Conservation (phyloP, 139 green algal species). For the Protoeuglena noctilucae region DNA sequence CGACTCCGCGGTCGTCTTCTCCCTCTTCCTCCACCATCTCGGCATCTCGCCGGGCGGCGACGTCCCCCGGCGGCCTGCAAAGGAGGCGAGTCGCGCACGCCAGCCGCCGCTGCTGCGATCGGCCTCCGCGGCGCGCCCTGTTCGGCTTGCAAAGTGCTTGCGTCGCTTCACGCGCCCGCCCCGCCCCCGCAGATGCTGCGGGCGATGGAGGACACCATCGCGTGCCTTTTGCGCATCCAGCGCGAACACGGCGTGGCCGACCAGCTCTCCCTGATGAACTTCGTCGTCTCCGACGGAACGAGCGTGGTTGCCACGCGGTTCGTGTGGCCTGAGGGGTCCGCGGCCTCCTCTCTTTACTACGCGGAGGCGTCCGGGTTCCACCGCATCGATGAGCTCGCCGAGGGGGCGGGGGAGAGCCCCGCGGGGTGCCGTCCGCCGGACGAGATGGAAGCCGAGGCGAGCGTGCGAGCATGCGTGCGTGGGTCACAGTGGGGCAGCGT, state of each 20-base stretch:
- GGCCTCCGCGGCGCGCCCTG: too few relatives aligned
- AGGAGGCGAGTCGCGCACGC: too few relatives aligned
- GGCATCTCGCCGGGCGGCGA: too few relatives aligned
- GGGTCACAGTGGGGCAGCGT: too few relatives aligned
- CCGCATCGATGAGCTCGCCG: conserved; percentile 4
- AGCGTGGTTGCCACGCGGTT: conserved; percentile 76
- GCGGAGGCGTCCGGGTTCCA: conserved; percentile 42
- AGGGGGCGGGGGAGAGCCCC: too few relatives aligned
- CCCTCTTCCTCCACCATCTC: conserved; percentile 80
- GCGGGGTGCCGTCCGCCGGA: too few relatives aligned
- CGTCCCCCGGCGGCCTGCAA: too few relatives aligned
- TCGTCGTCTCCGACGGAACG: conserved; percentile 66
- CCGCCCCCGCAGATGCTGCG: conserved; percentile 9
- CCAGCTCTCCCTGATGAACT: conserved; percentile 74
- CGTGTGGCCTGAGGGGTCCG: conserved; percentile 26
- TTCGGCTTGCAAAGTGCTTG: too few relatives aligned
- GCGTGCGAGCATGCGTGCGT: too few relatives aligned
- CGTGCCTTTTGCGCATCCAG: conserved; percentile 17
- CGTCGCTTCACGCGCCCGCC: not conserved
- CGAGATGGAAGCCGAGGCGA: too few relatives aligned
- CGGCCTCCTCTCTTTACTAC: conserved; percentile 79
- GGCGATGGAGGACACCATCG: conserved; percentile 23
- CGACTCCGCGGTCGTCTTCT: conserved; percentile 78
- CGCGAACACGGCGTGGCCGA: conserved; percentile 30
- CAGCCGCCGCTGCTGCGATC: not conserved